Conservation (phyloP, 805 yeast genomes). For the Kurtzmaniella cleridarum region DNA sequence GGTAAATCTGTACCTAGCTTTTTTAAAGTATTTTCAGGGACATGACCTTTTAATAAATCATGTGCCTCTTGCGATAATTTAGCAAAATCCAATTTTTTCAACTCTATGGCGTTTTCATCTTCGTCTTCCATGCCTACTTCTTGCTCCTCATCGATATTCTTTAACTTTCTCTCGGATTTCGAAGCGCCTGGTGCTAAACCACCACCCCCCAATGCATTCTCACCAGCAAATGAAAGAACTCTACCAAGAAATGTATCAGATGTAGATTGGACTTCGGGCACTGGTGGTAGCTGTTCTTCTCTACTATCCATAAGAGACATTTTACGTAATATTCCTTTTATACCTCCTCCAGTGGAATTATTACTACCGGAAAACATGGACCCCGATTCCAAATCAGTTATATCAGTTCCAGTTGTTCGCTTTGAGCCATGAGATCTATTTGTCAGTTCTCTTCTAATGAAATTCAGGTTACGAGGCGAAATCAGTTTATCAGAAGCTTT, state of each 20-base stretch:
- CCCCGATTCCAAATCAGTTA: slow-evolving; percentile 14
- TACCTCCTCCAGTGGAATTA: slow-evolving; percentile 10
- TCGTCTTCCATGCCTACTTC: slow-evolving; percentile 16
- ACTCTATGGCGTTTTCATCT: slow-evolving; percentile 35
- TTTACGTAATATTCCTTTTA: slow-evolving; percentile 28
- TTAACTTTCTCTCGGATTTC: slow-evolving; percentile 5
- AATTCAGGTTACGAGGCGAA: no score
- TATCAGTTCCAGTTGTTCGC: slow-evolving; percentile 13
- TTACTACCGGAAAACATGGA: slow-evolving; percentile 6
- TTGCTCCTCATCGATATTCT: slow-evolving; percentile 31
- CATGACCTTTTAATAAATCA: slow-evolving; percentile 47
- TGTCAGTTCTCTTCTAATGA: not conserved
- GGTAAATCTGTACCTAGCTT: not conserved
- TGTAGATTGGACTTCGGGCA: slow-evolving; percentile 13
- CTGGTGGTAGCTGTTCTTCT: slow-evolving; percentile 7
- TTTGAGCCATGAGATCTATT: not conserved
- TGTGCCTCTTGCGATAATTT: slow-evolving; percentile 48
- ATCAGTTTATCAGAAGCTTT: no score
- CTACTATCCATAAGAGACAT: slow-evolving; percentile 28
- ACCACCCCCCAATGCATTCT: slow-evolving; percentile 29
- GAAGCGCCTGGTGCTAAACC: slow-evolving; percentile 40
- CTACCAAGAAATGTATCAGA: slow-evolving; percentile 37
- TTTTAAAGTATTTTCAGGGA: slow-evolving; percentile 17
- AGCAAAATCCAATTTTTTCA: slow-evolving; percentile 38
- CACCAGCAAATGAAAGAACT: slow-evolving; percentile 21